These are phyloP conservation scores for Xanthoconium stramineum DNA, from an alignment of 768 basidiomycete species.

Conservation along the genomic window DNA sequence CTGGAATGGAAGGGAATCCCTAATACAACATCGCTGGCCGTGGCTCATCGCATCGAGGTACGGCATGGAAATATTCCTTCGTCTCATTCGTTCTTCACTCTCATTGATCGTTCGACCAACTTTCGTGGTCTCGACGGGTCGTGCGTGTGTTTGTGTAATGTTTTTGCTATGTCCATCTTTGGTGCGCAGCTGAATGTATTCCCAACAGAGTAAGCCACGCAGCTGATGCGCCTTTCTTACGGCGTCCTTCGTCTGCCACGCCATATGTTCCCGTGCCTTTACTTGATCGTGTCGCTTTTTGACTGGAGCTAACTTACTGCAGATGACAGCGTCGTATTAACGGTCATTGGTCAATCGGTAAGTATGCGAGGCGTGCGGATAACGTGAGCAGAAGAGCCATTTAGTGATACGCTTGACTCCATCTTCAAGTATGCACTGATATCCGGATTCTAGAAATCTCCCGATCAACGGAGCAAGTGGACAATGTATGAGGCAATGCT, in stretches of 20 bases:
- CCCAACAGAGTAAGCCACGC: conserved; percentile 25
- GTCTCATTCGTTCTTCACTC: conserved; percentile 15
- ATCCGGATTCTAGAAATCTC: conserved; percentile 5
- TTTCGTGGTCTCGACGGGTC: not conserved
- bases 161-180: conserved; percentile 20
- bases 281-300: conserved; percentile 17
- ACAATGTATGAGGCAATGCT: conserved; percentile 7
- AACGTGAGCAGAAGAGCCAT: conserved; percentile 16
- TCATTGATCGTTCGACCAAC: conserved; percentile 12
- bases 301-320: conserved; percentile 10
- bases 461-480: conserved; percentile 22
- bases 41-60: conserved; percentile 10
- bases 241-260: conserved; percentile 24
- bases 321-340: conserved; percentile 9
- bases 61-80: conserved; percentile 18
- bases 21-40: conserved; percentile 10
- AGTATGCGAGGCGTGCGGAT: conserved; percentile 6
- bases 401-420: not conserved
- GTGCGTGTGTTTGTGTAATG: not conserved
- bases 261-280: conserved; percentile 5
- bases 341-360: conserved; percentile 13
- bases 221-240: conserved; percentile 34
- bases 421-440: conserved; percentile 1
- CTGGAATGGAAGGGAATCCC: conserved; percentile 32
- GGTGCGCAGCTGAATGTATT: conserved; percentile 9